These are phyloP conservation scores for Colletotrichum graminicola DNA, from an alignment of 2,329 filamentous ascomycete genomes.

Conservation along the genomic window DNA sequence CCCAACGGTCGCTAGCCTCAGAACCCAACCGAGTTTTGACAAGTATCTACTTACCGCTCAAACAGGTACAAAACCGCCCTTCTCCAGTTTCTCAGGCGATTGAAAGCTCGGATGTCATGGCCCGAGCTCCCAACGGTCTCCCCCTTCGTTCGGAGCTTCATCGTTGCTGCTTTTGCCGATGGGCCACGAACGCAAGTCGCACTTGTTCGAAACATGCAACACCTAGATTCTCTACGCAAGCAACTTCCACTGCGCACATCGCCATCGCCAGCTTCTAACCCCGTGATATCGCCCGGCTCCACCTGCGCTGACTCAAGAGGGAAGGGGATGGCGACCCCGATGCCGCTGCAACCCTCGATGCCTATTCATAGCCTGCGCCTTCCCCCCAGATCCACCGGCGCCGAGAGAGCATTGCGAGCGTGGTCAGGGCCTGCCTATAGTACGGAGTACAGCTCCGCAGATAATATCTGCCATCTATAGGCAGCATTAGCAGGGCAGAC, in stretches of 20 bases:
- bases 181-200: conserved; percentile 12
- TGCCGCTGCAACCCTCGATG: conserved; percentile 26
- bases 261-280: neutral
- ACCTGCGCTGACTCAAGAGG: conserved; percentile 14
- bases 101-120: neutral
- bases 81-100: neutral
- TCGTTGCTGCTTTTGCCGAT: neutral
- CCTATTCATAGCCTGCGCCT: conserved; percentile 38
- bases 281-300: conserved; percentile 11
- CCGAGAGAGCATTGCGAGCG: neutral
- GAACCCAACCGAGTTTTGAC: neutral
- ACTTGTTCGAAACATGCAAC: conserved; percentile 5
- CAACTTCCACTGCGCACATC: neutral
- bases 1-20: neutral
- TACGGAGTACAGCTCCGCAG: neutral
- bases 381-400: conserved; percentile 22
- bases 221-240: conserved; percentile 2
- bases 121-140: neutral
- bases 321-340: conserved; percentile 26
- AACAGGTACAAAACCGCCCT: neutral
- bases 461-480: neutral
- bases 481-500: neutral
- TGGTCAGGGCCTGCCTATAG: neutral
- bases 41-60: neutral
- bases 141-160: neutral